Percentiles rank a stretch among this genome's conserved stretches.
phyloP scores from a whole-genome alignment of 768 basidiomycete genomes.

The Baorangia bicolor region DNA sequence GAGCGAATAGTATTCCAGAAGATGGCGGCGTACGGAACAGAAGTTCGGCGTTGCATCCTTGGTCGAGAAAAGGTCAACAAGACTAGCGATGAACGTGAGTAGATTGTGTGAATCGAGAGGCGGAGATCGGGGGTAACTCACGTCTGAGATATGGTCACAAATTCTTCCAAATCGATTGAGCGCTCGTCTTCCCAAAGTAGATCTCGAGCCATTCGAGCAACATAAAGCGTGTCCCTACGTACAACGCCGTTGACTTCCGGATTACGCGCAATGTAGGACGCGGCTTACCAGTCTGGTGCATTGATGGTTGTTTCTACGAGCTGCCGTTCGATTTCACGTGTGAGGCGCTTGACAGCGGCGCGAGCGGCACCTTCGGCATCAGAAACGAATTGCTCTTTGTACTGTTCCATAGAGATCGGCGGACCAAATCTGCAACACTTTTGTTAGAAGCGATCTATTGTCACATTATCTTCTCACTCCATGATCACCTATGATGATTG shows the following conservation, averaged over 20 bases:
- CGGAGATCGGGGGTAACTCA: slow-evolving; percentile 43
- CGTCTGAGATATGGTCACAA: slow-evolving; percentile 88
- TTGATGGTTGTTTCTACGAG: slow-evolving; percentile 82
- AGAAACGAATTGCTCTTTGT: slow-evolving; percentile 75
- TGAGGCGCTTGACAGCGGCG: slow-evolving; percentile 83
- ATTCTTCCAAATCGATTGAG: slow-evolving; percentile 76
- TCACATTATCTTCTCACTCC: slow-evolving; percentile 48
- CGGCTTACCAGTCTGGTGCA: slow-evolving; percentile 85
- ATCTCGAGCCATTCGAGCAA: slow-evolving; percentile 90
- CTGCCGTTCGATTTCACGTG: slow-evolving; percentile 66
- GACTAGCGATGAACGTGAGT: slow-evolving; percentile 44
- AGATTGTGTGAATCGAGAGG: slow-evolving; percentile 14
- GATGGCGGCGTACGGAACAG: slow-evolving; percentile 57
- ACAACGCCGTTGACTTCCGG: slow-evolving; percentile 20
- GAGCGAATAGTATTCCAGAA: slow-evolving; percentile 88
- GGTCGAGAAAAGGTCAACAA: slow-evolving; percentile 85
- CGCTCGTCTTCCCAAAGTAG: slow-evolving; percentile 87
- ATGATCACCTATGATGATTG: slow-evolving; percentile 56
- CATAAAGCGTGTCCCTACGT: slow-evolving; percentile 83
- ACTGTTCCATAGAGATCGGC: slow-evolving; percentile 75
- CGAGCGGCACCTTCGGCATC: slow-evolving; percentile 65
- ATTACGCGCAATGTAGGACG: slow-evolving; percentile 6
- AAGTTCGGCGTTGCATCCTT: slow-evolving; percentile 60
- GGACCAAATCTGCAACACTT: slow-evolving; percentile 64
- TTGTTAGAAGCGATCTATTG: slow-evolving; percentile 10